Percentiles rank a stretch among this genome's conserved stretches.
Evolutionary conservation across 306 rosid species (phyloP).

Genomic region (Alnus glutinosa): DNA sequence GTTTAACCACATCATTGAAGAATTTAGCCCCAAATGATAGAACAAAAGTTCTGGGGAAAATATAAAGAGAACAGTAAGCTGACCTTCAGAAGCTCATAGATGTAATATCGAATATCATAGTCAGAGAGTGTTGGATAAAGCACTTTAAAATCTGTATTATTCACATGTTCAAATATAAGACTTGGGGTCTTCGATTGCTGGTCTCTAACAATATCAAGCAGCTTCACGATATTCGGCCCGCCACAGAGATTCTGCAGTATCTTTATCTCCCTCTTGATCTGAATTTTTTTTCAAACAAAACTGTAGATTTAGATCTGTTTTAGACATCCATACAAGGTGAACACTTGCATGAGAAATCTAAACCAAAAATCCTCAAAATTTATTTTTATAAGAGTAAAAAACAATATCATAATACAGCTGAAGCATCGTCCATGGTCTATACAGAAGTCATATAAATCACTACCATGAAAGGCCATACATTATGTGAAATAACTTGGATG

Average conservation of each 20-base stretch:
- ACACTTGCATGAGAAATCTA: constrained; percentile 3
- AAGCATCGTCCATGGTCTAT: constrained; percentile 4
- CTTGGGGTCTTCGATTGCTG: constrained; percentile 97
- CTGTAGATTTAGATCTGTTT: constrained; percentile 11
- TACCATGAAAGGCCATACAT: not conserved
- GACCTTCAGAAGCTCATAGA: constrained; percentile 84
- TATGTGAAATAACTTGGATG: not conserved
- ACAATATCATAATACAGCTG: constrained; percentile 7
- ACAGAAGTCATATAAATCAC: not conserved
- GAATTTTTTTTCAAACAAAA: constrained; percentile 31
- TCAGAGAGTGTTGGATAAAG: constrained; percentile 85
- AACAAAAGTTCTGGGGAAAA: not conserved
- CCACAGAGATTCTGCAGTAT: constrained; percentile 93
- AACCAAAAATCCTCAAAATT: not conserved
- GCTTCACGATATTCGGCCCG: constrained; percentile 86
- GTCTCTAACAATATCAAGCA: constrained; percentile 92
- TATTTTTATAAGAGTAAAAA: not conserved
- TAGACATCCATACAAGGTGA: not conserved
- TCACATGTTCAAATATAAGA: constrained; percentile 81
- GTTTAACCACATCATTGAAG: not conserved
- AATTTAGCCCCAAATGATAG: not conserved
- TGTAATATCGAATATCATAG: constrained; percentile 76
- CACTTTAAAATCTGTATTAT: constrained; percentile 90
- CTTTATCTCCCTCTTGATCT: constrained; percentile 96
- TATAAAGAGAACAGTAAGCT: constrained; percentile 26